Percentiles rank a stretch among this genome's conserved stretches.
phyloP scores from a whole-genome alignment of 2,329 filamentous ascomycete species.

The Fusarium mundagurra region DNA sequence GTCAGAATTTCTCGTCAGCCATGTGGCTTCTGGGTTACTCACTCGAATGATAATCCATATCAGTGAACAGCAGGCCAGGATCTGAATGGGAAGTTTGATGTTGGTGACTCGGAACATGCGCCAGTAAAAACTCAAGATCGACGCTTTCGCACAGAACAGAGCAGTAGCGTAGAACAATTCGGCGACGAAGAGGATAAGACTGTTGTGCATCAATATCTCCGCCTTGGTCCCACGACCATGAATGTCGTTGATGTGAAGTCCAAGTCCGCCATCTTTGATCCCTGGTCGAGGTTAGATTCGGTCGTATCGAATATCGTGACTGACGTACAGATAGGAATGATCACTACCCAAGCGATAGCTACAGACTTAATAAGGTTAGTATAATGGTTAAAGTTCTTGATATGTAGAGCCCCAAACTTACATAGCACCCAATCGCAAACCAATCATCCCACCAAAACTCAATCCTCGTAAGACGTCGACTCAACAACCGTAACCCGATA shows the following conservation, averaged over 20 bases:
- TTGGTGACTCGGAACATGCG: constrained; percentile 44
- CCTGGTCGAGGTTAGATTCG: constrained; percentile 14
- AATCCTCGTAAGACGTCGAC: constrained; percentile 29
- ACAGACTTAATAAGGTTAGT: background rate
- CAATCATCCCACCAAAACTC: constrained; percentile 35
- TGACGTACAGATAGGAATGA: constrained; percentile 23
- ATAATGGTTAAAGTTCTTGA: accelerated
- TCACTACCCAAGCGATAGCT: constrained; percentile 28
- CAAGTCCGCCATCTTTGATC: constrained; percentile 19
- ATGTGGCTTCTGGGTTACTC: too few relatives aligned
- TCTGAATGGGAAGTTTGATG: constrained; percentile 41
- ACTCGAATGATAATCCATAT: constrained; percentile 46
- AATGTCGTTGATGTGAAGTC: constrained; percentile 30
- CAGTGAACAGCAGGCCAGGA: constrained; percentile 34
- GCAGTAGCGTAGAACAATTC: constrained; percentile 44
- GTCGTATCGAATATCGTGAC: too few relatives aligned
- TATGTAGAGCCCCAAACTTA: background rate
- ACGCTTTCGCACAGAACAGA: constrained; percentile 41
- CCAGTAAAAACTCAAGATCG: constrained; percentile 46
- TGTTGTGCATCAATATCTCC: constrained; percentile 6
- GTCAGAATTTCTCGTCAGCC: background rate
- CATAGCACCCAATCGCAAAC: constrained; percentile 31
- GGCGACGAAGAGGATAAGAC: constrained; percentile 29
- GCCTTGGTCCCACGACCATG: background rate
- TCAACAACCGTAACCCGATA: constrained; percentile 15